phyloP scores from a whole-genome alignment of 345 rosid genomes.

The Carallia pectinifolia region DNA sequence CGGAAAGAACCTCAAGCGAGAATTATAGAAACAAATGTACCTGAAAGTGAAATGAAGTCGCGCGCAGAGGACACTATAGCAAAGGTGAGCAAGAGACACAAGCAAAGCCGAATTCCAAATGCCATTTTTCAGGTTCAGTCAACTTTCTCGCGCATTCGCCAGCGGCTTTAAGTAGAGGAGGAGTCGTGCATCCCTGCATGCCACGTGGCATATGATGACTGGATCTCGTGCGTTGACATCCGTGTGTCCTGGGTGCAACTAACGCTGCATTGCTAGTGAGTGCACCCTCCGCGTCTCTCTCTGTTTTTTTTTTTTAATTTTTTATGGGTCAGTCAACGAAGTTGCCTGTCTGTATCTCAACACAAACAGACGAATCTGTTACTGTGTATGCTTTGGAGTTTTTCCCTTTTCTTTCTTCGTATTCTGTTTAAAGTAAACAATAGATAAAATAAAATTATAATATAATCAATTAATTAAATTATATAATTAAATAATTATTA shows the following conservation, averaged over 20 bases:
- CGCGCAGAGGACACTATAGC: conserved; percentile 43
- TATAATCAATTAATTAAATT: too few relatives aligned
- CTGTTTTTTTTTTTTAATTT: not conserved
- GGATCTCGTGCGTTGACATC: conserved; percentile 17
- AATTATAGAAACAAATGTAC: conserved; percentile 17
- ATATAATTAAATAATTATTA: too few relatives aligned
- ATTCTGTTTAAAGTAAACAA: too few relatives aligned
- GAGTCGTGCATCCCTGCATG: not conserved
- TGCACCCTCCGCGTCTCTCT: conserved; percentile 17
- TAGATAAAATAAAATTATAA: too few relatives aligned
- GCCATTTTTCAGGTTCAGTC: conserved; percentile 26
- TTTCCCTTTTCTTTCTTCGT: too few relatives aligned
- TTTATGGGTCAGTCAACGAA: conserved; percentile 6
- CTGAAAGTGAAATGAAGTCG: conserved; percentile 31
- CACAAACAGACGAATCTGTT: too few relatives aligned
- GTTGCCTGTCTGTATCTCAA: not conserved
- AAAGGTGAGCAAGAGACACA: conserved; percentile 34
- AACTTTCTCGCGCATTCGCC: not conserved
- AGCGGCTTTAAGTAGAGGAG: not conserved
- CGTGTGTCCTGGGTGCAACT: conserved; percentile 7
- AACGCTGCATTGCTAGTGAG: not conserved
- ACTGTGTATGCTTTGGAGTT: too few relatives aligned
- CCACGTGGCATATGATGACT: conserved; percentile 18
- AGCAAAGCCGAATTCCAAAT: conserved; percentile 15
- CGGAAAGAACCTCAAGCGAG: not conserved